Evolutionary conservation across 148 eudicot species (phyloP).

Genomic region (Nyssa sinensis): DNA sequence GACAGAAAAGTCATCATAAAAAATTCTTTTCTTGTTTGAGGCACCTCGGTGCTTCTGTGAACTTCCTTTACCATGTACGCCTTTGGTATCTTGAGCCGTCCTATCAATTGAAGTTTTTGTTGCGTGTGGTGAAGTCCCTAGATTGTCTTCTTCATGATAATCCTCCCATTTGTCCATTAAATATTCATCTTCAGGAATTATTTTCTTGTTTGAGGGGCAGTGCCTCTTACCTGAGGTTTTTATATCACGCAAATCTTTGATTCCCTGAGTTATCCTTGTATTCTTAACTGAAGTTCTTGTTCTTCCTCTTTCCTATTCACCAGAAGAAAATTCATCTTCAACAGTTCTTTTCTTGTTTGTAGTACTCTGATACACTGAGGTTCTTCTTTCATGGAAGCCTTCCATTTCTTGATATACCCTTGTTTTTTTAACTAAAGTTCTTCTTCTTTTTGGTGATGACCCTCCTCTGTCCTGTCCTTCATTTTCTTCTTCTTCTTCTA

Average conservation of each 20-base stretch:
- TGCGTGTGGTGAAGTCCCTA: background rate
- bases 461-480: conserved; percentile 1
- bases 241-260: conserved; percentile 9
- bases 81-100: conserved; percentile 9
- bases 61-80: conserved; percentile 4
- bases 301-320: conserved; percentile 13
- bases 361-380: background rate
- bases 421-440: conserved; percentile 11
- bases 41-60: background rate
- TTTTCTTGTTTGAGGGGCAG: conserved; percentile 16
- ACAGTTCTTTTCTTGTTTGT: conserved; percentile 4
- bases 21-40: conserved; percentile 14
- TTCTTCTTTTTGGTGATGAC: background rate
- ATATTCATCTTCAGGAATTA: conserved; percentile 1
- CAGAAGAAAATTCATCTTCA: background rate
- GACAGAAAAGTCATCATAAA: background rate
- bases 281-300: conserved; percentile 9
- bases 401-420: conserved; percentile 7
- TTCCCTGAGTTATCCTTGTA: background rate
- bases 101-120: conserved; percentile 2
- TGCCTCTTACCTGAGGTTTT: conserved; percentile 1
- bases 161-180: conserved; percentile 8
- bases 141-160: conserved; percentile 12
- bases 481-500: background rate
- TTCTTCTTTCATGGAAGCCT: conserved; percentile 7